Base-by-base conservation (phyloP, 2,329 filamentous ascomycete species). In the Aspergillus sp. region DNA sequence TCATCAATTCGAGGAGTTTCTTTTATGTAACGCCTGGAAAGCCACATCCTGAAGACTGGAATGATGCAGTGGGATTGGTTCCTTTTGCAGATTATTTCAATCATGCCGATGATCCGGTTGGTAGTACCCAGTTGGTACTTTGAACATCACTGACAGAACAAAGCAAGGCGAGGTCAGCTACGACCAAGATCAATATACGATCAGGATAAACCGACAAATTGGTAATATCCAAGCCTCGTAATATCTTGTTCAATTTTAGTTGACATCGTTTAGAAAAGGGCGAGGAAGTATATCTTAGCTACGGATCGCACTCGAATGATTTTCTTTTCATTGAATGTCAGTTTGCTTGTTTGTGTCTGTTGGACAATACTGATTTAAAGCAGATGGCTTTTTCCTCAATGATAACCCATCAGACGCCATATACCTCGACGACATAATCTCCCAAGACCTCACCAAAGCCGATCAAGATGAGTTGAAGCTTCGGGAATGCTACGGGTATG, bases 1-100 rank as follows among this genome's bases (percentile, higher is more conserved):
- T 81, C 35, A 70, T 79, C 12, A 79, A 79, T 54, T 79, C 76
- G 2, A 65, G 78, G 49, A 76, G 73, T n/a, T 81, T 82, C 52
- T 79, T 78, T 54, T 80, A 77, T 66, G 66, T 74, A 13, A 68
- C 61, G 33, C 65, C 64, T 6, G 69, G 54, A 26, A 59, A 41
- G 48, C 48, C 60, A 5, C 50, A 54, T n/a, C 58, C 58, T 9
- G 51, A 56, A 26, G 58, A 65, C 29, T 59, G 55, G 39, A 67
- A 68, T 40, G 67, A 70, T 48, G 60, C 65, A 7, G 60, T 70
- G 46, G 65, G 60, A 4, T 41, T 70, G 48, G 65, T 68, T 33
- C 67, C 67, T 12, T 67, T 65, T 53, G 63, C 64, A 6, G 67
- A 70, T 48, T 68, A 66, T 45, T 69, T 69, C 46, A 69, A 70